Evolutionary conservation across 2,329 filamentous ascomycete genomes (phyloP), one percentile per base, ranked within the genome.

Genomic region (Epichloe aotearoae): DNA sequence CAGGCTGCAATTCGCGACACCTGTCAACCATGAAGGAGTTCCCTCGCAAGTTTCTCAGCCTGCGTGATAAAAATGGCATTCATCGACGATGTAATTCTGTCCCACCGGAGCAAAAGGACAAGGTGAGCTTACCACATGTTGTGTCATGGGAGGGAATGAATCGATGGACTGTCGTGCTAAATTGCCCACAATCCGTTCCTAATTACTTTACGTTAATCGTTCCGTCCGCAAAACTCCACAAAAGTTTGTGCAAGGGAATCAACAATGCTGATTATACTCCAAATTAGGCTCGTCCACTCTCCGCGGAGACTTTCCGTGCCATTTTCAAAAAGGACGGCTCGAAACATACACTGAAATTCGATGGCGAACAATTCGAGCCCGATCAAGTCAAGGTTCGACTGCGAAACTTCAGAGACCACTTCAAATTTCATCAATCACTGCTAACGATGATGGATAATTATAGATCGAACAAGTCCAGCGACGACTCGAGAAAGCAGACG

Each of bases 1-100:
- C 46, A 46, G 8, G 36, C 33, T n/a, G 12, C 36, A 33, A 20
- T 6, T 26, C n/a, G 36, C 48, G 40, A 40, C 42, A 46, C 20
- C 12, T 12, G 8, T 14, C 30, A 12, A 50, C 57, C 61, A 79
- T 79, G 73, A 79, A 76, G 66, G 67, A 72, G 56, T 68, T 76
- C 53, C 74, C 74, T 46, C 81, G 78, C 62, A 81, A 83, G 60
- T 82, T 88, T 64, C 79, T 86, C 53, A 86, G 79, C 65, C 73
- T 83, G 58, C 79, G 83, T 57, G 84, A 87, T 60, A 88, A 79
- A 67, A 74, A 73, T 64, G 72, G 69, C 53, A 57, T 63, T 38
- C 75, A 79, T 57, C 71, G 70, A 52, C 74, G 77, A 53, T 73
- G 72, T 59, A 79, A 76, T 59, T 80, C 77, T 45, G 71, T 72